Percentiles rank a stretch among this genome's conserved stretches.
These are phyloP conservation scores for Mucor velutinosus DNA, from an alignment of 371 early-diverging fungal genomes.

Conservation along the genomic window DNA sequence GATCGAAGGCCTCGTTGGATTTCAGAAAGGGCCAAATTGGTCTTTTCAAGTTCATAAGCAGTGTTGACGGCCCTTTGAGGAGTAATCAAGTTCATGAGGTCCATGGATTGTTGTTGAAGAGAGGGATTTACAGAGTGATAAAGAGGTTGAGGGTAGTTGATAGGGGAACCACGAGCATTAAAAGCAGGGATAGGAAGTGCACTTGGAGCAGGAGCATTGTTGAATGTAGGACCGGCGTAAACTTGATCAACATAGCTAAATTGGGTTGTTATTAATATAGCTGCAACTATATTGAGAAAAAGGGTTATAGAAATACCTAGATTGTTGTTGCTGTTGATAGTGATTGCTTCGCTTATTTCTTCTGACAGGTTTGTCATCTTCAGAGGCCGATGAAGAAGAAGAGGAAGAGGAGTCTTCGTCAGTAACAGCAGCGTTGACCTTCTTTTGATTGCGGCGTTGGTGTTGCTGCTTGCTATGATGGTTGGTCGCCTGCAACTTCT, in stretches of 20 bases:
- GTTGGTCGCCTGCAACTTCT: slow-evolving; percentile 16
- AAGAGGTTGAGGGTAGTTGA: slow-evolving; percentile 19
- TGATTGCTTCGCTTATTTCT: not conserved
- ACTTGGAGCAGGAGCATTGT: slow-evolving; percentile 78
- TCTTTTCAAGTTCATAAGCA: slow-evolving; percentile 27
- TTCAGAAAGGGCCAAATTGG: slow-evolving; percentile 40
- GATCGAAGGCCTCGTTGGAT: slow-evolving; percentile 51
- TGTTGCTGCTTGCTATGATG: slow-evolving; percentile 5
- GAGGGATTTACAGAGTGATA: slow-evolving; percentile 21
- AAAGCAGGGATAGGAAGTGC: slow-evolving; percentile 77
- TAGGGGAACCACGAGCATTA: slow-evolving; percentile 34
- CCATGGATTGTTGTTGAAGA: slow-evolving; percentile 38
- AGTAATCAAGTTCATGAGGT: slow-evolving; percentile 30
- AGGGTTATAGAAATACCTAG: slow-evolving; percentile 8
- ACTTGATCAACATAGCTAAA: slow-evolving; percentile 38
- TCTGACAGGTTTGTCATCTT: slow-evolving; percentile 12
- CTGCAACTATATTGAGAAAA: not conserved
- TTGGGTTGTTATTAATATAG: not conserved
- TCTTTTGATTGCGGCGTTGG: slow-evolving; percentile 14
- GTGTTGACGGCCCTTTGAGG: slow-evolving; percentile 30
- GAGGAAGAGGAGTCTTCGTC: slow-evolving; percentile 21
- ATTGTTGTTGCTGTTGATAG: slow-evolving; percentile 5
- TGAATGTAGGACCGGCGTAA: slow-evolving; percentile 82
- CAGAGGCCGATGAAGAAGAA: slow-evolving; percentile 21
- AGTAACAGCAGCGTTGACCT: not conserved